Evolutionary conservation across 495 filamentous ascomycete species (phyloP), one percentile per base, ranked within the genome.

Genomic region (Stereocaulon alpinum): DNA sequence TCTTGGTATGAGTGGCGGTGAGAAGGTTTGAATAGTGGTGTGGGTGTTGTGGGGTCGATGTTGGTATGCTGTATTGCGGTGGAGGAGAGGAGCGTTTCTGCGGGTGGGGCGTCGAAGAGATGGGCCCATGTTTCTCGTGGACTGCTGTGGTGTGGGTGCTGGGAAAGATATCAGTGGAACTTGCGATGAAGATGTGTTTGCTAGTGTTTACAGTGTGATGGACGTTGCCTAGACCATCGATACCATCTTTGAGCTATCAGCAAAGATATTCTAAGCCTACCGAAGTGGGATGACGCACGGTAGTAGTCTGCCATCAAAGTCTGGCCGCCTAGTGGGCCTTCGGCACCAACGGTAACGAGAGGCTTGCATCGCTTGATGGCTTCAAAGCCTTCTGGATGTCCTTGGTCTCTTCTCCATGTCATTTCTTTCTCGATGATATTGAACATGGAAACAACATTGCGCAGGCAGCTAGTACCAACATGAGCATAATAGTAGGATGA

Each of bases 401-500:
- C 86, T 6, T 82, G 77, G 3, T 79, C 71, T 65, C 79, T 77
- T 42, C 93, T 82, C 92, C 93, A 99, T 66, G 81, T 75, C 66
- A 86, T 82, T 72, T 99, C 93, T 59, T 87, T 86, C 62, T 95
- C 90, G 63, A 99, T 81, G 63, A 92, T 85, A 66, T 96, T 86
- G 74, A 97, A 97, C 71, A 96, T 79, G 27, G 89, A 86, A 56
- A 97, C 81, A 50, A 88, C 84, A 75, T 99, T 99, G 18, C 86
- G 84, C 44, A 96, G 78, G 68, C 90, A 95, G 69, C 88, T 92
- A 63, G 18, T 43, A 2, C 20, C 20, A 27, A 45, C 0, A 40
- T 64, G 37, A 47, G 52, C 24, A 9, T 18, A 20, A 9, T 29
- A 18, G 18, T 15, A 47, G 42, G 17, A 59, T 10, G 15, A 40